Evolutionary conservation across 805 yeast species (phyloP), one percentile per base, ranked within the genome.

Genomic region (Torulaspora microellipsoides): DNA sequence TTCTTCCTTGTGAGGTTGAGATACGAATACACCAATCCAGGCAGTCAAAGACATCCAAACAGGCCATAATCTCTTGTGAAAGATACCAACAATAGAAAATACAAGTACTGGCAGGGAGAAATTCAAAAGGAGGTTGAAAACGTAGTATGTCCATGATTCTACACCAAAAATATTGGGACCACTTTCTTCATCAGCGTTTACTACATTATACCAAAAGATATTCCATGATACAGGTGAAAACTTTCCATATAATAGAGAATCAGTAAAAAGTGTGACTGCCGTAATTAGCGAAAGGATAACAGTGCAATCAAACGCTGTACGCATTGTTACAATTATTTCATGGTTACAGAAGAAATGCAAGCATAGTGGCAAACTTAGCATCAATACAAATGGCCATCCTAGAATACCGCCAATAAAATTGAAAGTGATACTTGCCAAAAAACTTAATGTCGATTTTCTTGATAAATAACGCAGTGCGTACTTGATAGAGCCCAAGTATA

Each of bases 151-250:
- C 66, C 83, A 70, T 11, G 93, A 87, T 62, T 90, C 97, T 5
- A 77, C 77, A 23, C 97, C 97, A 65, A 89, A 91, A 17, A 91
- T 88, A 47, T 85, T 82, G 1, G 97, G 97, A 0, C 97, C 97
- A 20, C 86, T 72, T 4, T 61, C 53, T 33, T 78, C 85, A 44
- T 72, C 70, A 0, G 95, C 80, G 58, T 71, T 62, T 45, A 83
- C 66, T 1, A 90, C 96, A 56, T 91, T 90, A 65, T 91, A 91
- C 15, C 79, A 63, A 4, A 89, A 82, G 49, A 89, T 89, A 58
- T 90, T 91, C 52, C 82, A 68, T 0, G 96, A 90, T 2, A 90
- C 95, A 25, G 86, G 72, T 1, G 76, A 72, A 7, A 78, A 58
- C 38, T 73, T 75, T 7, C 76, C 71, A 60, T 88, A 90, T 48